A percentile compares a stretch with the other conserved stretches of the same genome.
Conservation (phyloP, 495 filamentous ascomycete genomes). For the Darksidea phi region DNA sequence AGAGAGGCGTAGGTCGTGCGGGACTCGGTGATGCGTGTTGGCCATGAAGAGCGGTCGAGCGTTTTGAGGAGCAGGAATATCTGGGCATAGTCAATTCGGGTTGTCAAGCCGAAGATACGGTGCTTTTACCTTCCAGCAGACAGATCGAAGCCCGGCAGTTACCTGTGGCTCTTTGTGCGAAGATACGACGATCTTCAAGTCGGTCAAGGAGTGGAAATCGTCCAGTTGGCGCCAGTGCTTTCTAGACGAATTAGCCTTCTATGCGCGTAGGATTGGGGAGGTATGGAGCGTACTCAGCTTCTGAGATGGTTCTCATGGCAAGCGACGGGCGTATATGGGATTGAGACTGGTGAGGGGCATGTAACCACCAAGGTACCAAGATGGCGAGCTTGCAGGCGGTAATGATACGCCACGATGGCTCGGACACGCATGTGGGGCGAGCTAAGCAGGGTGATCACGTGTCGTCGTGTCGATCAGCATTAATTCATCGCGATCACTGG, state of each 20-base stretch:
- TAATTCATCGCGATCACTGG: neutral
- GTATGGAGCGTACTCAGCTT: constrained; percentile 25
- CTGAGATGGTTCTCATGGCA: constrained; percentile 28
- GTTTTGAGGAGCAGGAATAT: constrained; percentile 77
- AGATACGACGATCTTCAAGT: constrained; percentile 62
- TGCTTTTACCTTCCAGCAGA: constrained; percentile 81
- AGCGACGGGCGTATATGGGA: neutral
- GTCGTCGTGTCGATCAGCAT: neutral
- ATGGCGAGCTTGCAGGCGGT: constrained; percentile 10
- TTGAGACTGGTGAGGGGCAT: neutral
- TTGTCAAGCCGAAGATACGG: neutral
- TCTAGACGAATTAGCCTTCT: constrained; percentile 11
- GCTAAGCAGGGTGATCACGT: neutral
- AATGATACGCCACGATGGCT: constrained; percentile 6
- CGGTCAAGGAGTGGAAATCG: constrained; percentile 46
- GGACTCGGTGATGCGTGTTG: constrained; percentile 61
- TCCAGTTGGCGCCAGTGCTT: constrained; percentile 41
- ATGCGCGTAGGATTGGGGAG: neutral
- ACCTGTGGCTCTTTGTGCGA: constrained; percentile 51
- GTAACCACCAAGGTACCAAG: constrained; percentile 21
- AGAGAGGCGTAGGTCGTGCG: constrained; percentile 71
- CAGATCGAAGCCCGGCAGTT: constrained; percentile 71
- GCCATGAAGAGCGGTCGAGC: constrained; percentile 67
- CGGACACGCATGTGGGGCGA: constrained; percentile 2
- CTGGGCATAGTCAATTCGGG: constrained; percentile 45